Evolutionary conservation across 371 early-diverging fungal species (phyloP).

Genomic region (Apophysomyces elegans): DNA sequence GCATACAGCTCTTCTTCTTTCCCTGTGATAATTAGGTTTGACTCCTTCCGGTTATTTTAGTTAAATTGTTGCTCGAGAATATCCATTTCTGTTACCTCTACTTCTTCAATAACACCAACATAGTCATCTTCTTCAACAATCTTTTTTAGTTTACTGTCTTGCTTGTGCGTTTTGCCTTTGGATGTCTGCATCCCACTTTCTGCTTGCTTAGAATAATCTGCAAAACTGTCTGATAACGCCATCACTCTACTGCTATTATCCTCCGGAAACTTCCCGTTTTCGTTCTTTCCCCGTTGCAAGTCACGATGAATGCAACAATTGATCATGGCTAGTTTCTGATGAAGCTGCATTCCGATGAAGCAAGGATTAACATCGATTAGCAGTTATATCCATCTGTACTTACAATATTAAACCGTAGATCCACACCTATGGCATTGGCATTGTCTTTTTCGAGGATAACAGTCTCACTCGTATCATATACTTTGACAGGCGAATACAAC

Average conservation of each 20-base stretch:
- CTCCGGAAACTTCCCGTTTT: background rate
- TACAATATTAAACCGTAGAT: slow-evolving; percentile 71
- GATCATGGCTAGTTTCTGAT: slow-evolving; percentile 92
- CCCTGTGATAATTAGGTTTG: slow-evolving; percentile 1
- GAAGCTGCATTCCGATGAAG: slow-evolving; percentile 37
- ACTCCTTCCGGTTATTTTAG: background rate
- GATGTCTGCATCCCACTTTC: background rate
- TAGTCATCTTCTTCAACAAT: slow-evolving; percentile 27
- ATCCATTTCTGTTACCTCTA: background rate
- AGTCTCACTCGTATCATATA: slow-evolving; percentile 18
- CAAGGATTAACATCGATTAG: background rate
- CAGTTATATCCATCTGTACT: slow-evolving; percentile 11
- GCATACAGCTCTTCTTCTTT: slow-evolving; percentile 17
- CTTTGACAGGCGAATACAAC: slow-evolving; percentile 21
- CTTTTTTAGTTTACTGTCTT: slow-evolving; percentile 25
- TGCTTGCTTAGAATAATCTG: background rate
- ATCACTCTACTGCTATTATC: background rate
- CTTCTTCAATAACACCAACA: slow-evolving; percentile 2
- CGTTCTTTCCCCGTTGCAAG: slow-evolving; percentile 12
- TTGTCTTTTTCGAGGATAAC: slow-evolving; percentile 13
- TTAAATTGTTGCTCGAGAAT: background rate
- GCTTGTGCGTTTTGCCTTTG: slow-evolving; percentile 11
- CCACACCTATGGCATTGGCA: slow-evolving; percentile 57
- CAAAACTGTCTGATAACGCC: background rate
- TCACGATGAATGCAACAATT: slow-evolving; percentile 82